phyloP scores from a whole-genome alignment of 2,329 filamentous ascomycete species.

The Exophiala viscosa region DNA sequence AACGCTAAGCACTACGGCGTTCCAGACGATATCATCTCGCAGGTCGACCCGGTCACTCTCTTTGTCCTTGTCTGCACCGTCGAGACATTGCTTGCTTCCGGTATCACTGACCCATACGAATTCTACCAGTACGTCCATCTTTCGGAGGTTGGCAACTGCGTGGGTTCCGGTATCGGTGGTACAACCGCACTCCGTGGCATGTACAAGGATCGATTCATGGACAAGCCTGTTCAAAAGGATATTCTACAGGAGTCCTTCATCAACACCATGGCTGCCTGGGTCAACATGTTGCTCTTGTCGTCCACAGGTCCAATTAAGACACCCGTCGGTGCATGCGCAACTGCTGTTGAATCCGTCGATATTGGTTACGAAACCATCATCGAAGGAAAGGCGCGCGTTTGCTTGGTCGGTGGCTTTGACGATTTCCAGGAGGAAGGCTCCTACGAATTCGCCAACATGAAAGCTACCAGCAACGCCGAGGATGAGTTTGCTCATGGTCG shows the following conservation, averaged over 20 bases:
- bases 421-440: slow-evolving; percentile 99
- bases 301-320: slow-evolving; percentile 99
- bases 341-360: slow-evolving; percentile 93
- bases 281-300: slow-evolving; percentile 97
- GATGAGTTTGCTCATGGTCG: slow-evolving; percentile 94
- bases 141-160: slow-evolving; percentile 95
- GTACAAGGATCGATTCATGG: slow-evolving; percentile 96
- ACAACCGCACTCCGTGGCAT: slow-evolving; percentile 88
- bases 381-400: slow-evolving; percentile 95
- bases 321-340: slow-evolving; percentile 94
- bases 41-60: slow-evolving; percentile 94
- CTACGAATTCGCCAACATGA: slow-evolving; percentile 99
- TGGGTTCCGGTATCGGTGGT: slow-evolving; percentile 98
- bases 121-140: slow-evolving; percentile 99
- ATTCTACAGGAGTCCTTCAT: slow-evolving; percentile 99
- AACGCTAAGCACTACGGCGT: slow-evolving; percentile 94
- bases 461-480: slow-evolving; percentile 95
- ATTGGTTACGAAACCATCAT: slow-evolving; percentile 98
- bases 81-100: slow-evolving; percentile 83
- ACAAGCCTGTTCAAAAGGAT: slow-evolving; percentile 97
- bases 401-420: slow-evolving; percentile 97
- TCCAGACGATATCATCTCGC: slow-evolving; percentile 93
- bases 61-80: slow-evolving; percentile 92
- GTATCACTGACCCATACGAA: slow-evolving; percentile 98
- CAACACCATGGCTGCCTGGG: slow-evolving; percentile 99